Base-by-base conservation (phyloP, 352 stramenopile genomes). In the Phytophthora pistaciae region DNA sequence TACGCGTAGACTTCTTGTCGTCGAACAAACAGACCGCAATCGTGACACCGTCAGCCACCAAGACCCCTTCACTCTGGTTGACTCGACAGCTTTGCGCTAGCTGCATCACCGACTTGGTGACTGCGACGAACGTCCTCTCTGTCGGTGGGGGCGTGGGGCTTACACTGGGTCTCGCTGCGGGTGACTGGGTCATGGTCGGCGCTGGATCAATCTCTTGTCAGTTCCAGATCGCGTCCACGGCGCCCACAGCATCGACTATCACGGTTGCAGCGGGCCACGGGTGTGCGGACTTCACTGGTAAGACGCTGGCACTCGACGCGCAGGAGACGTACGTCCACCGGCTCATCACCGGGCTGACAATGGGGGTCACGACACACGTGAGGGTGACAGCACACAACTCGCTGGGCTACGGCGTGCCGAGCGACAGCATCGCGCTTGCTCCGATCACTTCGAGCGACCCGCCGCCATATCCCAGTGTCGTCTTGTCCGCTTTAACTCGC, bases 311-410 rank as follows among this genome's bases (percentile, higher is more conserved):
- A 3, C 53, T 93, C 18, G 74, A 84, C 60, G 87, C 82, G 25
- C 90, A 80, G 14, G 73, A 91, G 65, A 73, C 74, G 52, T 85
- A 91, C 56, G 72, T 72, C 31, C 98, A 95, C 64, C 84, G 89
- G 20, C 84, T 99, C 44, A 89, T 54, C 3, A 62, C 83, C 13
- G 84, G 78, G 0, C 79, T 99, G 0, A 70, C 65, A 1, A 98
- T 98, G 92, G 97, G 97, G 2, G 82, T 83, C 33, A 67, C 69
- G 9, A 95, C 98, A 53, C 92, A 98, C 67, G 78, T 99, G 6
- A 91, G 96, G 4, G 91, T 98, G 8, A 91, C 88, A 14, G 87
- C 90, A 5, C 92, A 98, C 68, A 99, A 98, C 72, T 95, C 90
- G 20, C 83, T 98, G 13, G 97, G 97, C 2, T 99, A 95, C 64